Conservation (phyloP, 345 rosid genomes). For the Toxicodendron radicans region DNA sequence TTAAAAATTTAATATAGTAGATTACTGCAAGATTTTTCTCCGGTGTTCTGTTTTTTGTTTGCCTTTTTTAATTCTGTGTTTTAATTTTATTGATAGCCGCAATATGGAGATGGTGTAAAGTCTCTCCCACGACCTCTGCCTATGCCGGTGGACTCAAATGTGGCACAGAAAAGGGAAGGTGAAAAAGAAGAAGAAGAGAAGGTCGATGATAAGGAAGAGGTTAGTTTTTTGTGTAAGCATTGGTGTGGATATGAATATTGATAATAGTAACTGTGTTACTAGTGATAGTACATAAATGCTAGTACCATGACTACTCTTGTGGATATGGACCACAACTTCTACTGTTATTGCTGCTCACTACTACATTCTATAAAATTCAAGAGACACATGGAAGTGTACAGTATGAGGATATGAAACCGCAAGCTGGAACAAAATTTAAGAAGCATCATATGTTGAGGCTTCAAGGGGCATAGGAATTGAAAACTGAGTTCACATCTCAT, state of each 20-base stretch:
- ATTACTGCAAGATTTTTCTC: background rate
- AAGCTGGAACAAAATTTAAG: background rate
- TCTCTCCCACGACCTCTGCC: constrained; percentile 83
- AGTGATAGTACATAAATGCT: background rate
- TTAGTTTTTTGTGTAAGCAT: constrained; percentile 22
- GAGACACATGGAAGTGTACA: background rate
- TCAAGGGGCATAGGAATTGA: background rate
- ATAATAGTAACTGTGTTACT: background rate
- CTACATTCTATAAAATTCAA: background rate
- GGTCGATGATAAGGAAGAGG: constrained; percentile 50
- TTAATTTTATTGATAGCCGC: constrained; percentile 46
- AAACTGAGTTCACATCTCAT: background rate
- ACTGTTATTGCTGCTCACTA: background rate
- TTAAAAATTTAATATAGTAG: constrained; percentile 6
- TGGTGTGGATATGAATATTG: background rate
- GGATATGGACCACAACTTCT: background rate
- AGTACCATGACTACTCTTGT: background rate
- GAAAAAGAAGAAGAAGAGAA: constrained; percentile 22
- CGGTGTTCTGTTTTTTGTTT: constrained; percentile 4
- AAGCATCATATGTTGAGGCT: background rate
- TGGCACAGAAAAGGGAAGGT: constrained; percentile 38
- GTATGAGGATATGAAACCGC: background rate
- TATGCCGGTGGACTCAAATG: constrained; percentile 34
- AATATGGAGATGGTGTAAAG: constrained; percentile 46
- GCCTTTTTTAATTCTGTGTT: constrained; percentile 19